These are phyloP conservation scores for Aspergillus alliaceus DNA, from an alignment of 2,329 filamentous ascomycete genomes.

Conservation along the genomic window DNA sequence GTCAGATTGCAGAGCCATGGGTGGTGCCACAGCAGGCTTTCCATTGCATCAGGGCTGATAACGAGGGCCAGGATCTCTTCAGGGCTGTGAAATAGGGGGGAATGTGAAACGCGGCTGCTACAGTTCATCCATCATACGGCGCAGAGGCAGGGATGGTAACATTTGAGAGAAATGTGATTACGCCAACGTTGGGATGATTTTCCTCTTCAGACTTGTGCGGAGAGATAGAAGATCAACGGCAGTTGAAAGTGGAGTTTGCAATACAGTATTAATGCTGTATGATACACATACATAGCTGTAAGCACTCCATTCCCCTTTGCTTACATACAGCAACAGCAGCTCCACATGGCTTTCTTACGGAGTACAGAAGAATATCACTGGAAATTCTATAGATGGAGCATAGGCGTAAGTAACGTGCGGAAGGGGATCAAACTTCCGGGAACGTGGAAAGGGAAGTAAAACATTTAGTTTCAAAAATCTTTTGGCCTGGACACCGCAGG, in stretches of 20 bases:
- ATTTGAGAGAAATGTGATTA: background rate
- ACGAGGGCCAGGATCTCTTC: background rate
- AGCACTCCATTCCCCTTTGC: background rate
- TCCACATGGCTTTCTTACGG: background rate
- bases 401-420: background rate
- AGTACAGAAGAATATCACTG: background rate
- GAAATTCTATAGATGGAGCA: too few species aligned
- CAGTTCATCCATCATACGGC: background rate
- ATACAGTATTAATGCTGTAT: background rate
- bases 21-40: background rate
- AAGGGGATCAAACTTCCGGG: background rate
- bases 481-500: background rate
- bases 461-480: background rate
- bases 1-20: slow-evolving; percentile 15
- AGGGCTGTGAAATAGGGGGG: background rate
- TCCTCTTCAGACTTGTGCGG: background rate
- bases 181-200: background rate
- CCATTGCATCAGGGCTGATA: background rate
- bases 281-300: background rate
- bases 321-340: background rate
- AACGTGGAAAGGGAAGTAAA: background rate
- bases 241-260: slow-evolving; percentile 5
- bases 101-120: background rate
- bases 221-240: slow-evolving; percentile 5
- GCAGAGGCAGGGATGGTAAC: background rate